These are phyloP conservation scores for Exophiala phaeomuriformis DNA, from an alignment of 2,329 filamentous ascomycete species.

Conservation along the genomic window DNA sequence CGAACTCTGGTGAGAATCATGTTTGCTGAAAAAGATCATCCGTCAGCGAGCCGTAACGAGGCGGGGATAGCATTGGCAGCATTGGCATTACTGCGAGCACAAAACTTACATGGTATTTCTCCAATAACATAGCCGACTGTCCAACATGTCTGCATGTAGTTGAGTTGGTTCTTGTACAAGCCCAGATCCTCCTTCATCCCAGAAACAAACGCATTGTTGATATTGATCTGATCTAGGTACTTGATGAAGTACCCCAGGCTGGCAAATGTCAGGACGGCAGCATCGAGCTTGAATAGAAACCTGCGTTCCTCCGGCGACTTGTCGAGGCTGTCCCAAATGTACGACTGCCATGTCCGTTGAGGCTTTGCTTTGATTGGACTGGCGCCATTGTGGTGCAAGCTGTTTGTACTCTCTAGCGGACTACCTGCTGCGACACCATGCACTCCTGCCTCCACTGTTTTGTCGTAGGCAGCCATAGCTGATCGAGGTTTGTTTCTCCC, in stretches of 20 bases:
- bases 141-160: constrained; percentile 54
- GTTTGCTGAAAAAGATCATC: constrained; percentile 33
- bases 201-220: constrained; percentile 48
- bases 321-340: constrained; percentile 49
- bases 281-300: constrained; percentile 50
- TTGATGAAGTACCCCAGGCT: constrained; percentile 50
- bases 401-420: background rate
- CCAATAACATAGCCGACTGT: constrained; percentile 55
- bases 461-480: constrained; percentile 7
- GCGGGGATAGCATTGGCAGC: no score
- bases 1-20: constrained; percentile 42
- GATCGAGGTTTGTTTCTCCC: no score
- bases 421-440: constrained; percentile 5
- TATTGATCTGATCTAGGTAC: constrained; percentile 41
- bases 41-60: background rate
- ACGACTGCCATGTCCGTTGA: constrained; percentile 42
- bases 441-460: constrained; percentile 7
- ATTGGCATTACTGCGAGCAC: background rate
- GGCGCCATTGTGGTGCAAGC: constrained; percentile 2
- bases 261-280: constrained; percentile 51
- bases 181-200: constrained; percentile 48
- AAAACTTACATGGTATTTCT: constrained; percentile 32
- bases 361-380: constrained; percentile 25
- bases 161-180: constrained; percentile 48
- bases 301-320: constrained; percentile 44